phyloP scores from a whole-genome alignment of 208 protist genomes.

The Leishmania tarentolae region DNA sequence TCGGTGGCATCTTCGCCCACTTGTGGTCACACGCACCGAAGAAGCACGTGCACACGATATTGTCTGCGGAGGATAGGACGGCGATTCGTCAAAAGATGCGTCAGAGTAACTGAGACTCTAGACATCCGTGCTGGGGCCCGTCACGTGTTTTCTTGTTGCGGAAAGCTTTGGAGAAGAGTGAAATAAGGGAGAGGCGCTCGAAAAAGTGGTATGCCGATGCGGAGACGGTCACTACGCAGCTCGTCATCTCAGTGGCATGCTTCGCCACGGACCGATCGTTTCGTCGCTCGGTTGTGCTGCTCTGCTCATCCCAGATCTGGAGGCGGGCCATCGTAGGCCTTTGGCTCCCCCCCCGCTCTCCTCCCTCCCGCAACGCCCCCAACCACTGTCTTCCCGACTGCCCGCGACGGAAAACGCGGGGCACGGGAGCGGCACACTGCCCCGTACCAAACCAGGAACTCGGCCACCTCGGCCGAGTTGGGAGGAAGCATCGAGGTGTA shows the following conservation, averaged over 20 bases:
- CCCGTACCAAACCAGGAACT: neutral
- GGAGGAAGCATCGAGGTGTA: accelerated
- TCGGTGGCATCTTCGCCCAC: constrained; percentile 29
- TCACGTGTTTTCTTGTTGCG: neutral
- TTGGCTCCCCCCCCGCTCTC: neutral
- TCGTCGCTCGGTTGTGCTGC: too few species aligned
- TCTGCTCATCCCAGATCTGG: neutral
- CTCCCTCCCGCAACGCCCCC: neutral
- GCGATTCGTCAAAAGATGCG: constrained; percentile 29
- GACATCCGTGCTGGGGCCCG: neutral
- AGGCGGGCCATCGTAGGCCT: neutral
- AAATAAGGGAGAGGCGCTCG: too few species aligned
- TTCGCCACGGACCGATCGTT: neutral
- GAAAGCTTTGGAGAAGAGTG: neutral
- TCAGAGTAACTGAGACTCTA: constrained; percentile 5
- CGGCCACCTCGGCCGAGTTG: neutral
- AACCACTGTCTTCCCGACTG: neutral
- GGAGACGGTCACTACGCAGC: too few species aligned
- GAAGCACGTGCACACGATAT: neutral
- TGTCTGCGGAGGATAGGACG: constrained; percentile 22
- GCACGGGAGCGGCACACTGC: neutral
- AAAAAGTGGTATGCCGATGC: neutral
- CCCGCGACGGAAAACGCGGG: neutral
- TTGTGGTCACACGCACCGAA: constrained; percentile 34
- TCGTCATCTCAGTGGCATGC: neutral